Percentiles rank a stretch among this genome's conserved stretches.
phyloP scores from a whole-genome alignment of 108 stramenopile species.

The Nannochloropsis salina region DNA sequence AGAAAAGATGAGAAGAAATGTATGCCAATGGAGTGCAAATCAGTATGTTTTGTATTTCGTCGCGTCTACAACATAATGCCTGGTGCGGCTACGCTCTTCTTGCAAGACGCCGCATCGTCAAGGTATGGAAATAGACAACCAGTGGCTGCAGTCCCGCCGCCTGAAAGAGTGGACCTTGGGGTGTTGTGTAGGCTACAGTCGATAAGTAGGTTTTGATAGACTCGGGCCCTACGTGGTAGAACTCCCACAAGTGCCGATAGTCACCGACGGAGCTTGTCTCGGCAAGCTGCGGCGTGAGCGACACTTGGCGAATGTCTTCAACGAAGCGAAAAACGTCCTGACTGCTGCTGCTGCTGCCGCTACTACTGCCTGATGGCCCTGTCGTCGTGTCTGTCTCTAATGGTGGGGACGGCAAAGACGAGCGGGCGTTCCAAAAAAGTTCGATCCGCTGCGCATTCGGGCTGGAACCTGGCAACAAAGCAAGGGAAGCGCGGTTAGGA shows the following conservation, averaged over 20 bases:
- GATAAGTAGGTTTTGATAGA: conserved; percentile 10
- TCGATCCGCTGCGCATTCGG: conserved; percentile 1
- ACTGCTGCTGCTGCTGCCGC: background rate
- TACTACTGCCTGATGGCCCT: background rate
- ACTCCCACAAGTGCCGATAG: conserved; percentile 5
- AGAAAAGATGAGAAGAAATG: too few species aligned
- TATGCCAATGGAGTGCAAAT: too few species aligned
- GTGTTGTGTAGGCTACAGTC: background rate
- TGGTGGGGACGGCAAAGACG: conserved; percentile 4
- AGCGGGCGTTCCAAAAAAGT: conserved; percentile 20
- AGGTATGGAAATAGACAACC: background rate
- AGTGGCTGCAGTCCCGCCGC: background rate
- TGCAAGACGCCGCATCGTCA: background rate
- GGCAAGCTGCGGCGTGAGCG: background rate
- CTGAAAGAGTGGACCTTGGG: background rate
- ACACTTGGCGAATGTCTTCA: background rate
- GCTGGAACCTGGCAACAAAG: background rate
- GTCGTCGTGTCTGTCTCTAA: too few species aligned
- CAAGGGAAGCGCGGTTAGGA: background rate
- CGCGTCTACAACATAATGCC: too few species aligned
- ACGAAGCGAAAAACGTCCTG: background rate
- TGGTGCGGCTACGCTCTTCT: too few species aligned
- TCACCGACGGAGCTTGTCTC: conserved; percentile 3
- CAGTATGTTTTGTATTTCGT: too few species aligned
- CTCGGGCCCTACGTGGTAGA: background rate